phyloP scores from a whole-genome alignment of 2,329 filamentous ascomycete genomes.

The Aspergillus sp. region DNA sequence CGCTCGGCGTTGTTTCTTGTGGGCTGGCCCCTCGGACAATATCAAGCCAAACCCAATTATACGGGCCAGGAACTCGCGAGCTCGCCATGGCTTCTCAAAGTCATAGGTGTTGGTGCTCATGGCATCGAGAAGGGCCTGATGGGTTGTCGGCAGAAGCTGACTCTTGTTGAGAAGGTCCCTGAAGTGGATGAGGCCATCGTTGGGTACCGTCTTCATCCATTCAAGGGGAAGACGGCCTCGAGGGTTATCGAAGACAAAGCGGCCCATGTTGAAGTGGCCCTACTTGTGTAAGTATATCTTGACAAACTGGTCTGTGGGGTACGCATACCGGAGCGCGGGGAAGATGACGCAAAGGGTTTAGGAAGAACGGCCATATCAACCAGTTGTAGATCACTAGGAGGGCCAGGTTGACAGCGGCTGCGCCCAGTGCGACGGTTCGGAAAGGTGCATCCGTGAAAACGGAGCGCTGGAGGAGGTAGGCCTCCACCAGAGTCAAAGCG shows the following conservation, averaged over 20 bases:
- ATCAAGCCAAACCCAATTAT: slow-evolving; percentile 54
- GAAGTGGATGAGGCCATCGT: slow-evolving; percentile 57
- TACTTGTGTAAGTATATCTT: slow-evolving; percentile 11
- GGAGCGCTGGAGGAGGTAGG: slow-evolving; percentile 28
- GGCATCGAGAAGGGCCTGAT: slow-evolving; percentile 49
- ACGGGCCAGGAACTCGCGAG: slow-evolving; percentile 46
- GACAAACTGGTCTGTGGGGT: not conserved
- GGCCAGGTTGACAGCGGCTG: slow-evolving; percentile 26
- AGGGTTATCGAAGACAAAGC: slow-evolving; percentile 35
- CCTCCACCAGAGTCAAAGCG: slow-evolving; percentile 27
- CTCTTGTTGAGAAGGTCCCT: slow-evolving; percentile 46
- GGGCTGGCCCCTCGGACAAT: slow-evolving; percentile 51
- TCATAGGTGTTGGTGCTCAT: slow-evolving; percentile 55
- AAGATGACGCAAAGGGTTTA: slow-evolving; percentile 53
- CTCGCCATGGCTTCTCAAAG: slow-evolving; percentile 51
- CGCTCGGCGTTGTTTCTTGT: slow-evolving; percentile 47
- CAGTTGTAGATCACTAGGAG: slow-evolving; percentile 37
- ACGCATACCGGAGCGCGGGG: slow-evolving; percentile 44
- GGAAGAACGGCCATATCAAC: slow-evolving; percentile 51
- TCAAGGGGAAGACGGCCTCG: slow-evolving; percentile 30
- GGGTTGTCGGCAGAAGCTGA: slow-evolving; percentile 32
- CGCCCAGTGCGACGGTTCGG: slow-evolving; percentile 20
- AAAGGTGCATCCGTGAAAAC: slow-evolving; percentile 27
- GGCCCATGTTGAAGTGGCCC: slow-evolving; percentile 27
- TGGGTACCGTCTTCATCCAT: slow-evolving; percentile 55